These are phyloP conservation scores for Aspergillus neotritici DNA, from an alignment of 2,329 filamentous ascomycete genomes.

Conservation along the genomic window DNA sequence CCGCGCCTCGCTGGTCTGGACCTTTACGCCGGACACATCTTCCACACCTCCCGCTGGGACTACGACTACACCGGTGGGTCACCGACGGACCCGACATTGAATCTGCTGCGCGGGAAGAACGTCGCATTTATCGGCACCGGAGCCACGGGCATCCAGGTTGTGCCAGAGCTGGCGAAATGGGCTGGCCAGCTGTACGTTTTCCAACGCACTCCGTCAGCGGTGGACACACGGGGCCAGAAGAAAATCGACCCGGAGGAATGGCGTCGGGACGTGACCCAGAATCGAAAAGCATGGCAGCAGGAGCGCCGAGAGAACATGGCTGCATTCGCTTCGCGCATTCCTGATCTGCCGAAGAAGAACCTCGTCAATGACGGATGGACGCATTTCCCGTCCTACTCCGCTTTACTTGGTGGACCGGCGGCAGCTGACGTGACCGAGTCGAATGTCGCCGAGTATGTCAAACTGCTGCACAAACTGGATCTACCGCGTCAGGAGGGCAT, in stretches of 20 bases:
- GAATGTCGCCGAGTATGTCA: neutral
- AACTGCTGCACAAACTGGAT: neutral
- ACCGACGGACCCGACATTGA: neutral
- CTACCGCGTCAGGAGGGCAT: neutral
- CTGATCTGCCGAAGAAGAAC: conserved; percentile 5
- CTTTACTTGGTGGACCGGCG: conserved; percentile 8
- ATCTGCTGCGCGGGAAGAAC: conserved; percentile 25
- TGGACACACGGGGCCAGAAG: conserved; percentile 29
- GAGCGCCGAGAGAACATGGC: conserved; percentile 25
- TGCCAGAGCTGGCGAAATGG: conserved; percentile 37
- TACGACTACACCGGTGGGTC: conserved; percentile 8
- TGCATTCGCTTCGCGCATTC: conserved; percentile 16
- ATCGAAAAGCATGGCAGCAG: conserved; percentile 21
- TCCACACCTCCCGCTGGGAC: conserved; percentile 24
- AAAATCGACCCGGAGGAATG: conserved; percentile 14
- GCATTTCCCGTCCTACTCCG: conserved; percentile 8
- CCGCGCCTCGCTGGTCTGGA: conserved; percentile 20
- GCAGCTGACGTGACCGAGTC: neutral
- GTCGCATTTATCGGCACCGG: conserved; percentile 44
- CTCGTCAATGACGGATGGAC: conserved; percentile 27
- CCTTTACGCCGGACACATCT: conserved; percentile 17
- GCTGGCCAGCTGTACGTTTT: conserved; percentile 33
- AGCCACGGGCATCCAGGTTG: conserved; percentile 38
- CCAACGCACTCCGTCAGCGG: conserved; percentile 38
- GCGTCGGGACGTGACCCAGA: neutral